Evolutionary conservation across 805 yeast species (phyloP).

Genomic region (Dipodascus albidus): DNA sequence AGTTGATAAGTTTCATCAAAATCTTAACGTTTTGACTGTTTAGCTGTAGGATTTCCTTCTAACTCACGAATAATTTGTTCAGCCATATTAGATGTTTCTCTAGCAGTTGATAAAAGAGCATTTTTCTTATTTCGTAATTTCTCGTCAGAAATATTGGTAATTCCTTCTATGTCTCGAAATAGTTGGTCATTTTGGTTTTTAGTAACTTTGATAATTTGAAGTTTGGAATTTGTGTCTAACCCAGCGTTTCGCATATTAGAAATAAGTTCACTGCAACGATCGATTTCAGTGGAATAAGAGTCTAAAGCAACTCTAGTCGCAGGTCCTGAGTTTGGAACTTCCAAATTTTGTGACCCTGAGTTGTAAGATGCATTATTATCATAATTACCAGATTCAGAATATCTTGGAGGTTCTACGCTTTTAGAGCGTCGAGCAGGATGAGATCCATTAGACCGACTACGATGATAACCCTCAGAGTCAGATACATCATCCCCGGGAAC

Average conservation of each 20-base stretch:
- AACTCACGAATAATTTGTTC: not conserved
- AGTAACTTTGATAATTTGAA: not conserved
- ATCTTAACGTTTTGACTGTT: too few species aligned
- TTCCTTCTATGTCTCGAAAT: not conserved
- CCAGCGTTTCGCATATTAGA: not conserved
- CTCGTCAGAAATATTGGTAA: not conserved
- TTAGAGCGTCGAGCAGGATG: not conserved
- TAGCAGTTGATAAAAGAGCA: not conserved
- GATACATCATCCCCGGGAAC: not conserved
- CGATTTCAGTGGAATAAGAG: not conserved
- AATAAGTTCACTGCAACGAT: not conserved
- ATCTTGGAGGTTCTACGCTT: not conserved
- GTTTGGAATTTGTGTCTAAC: not conserved
- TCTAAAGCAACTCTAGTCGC: not conserved
- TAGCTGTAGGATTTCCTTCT: too few species aligned
- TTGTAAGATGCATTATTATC: not conserved
- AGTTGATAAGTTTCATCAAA: too few species aligned
- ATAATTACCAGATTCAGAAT: not conserved
- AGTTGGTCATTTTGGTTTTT: not conserved
- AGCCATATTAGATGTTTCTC: not conserved
- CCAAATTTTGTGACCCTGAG: not conserved
- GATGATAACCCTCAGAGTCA: not conserved
- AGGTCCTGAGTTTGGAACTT: too few species aligned
- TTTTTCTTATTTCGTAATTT: not conserved
- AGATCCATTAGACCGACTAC: not conserved